These are phyloP conservation scores for Cordyceps fumosorosea DNA, from an alignment of 2,329 filamentous ascomycete genomes.

Conservation along the genomic window DNA sequence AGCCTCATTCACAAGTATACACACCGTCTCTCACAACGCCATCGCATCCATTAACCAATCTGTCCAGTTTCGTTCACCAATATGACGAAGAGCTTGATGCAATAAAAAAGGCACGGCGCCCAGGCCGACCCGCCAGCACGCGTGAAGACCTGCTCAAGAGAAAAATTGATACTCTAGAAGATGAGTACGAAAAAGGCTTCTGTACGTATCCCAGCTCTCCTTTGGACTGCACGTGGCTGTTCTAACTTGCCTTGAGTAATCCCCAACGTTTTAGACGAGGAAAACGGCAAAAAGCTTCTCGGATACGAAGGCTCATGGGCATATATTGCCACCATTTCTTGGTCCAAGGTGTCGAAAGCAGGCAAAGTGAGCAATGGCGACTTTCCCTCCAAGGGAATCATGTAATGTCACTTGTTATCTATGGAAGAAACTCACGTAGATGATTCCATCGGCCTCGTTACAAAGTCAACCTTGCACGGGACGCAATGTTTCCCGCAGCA, in stretches of 20 bases:
- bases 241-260: slow-evolving; percentile 41
- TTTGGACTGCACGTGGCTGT: background rate
- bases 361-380: slow-evolving; percentile 61
- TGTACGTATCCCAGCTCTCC: slow-evolving; percentile 41
- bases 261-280: slow-evolving; percentile 65
- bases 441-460: background rate
- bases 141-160: slow-evolving; percentile 72
- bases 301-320: slow-evolving; percentile 83
- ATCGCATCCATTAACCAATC: background rate
- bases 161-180: slow-evolving; percentile 62
- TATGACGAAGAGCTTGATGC: slow-evolving; percentile 63
- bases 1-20: slow-evolving; percentile 54
- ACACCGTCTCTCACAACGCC: background rate
- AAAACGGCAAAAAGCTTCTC: slow-evolving; percentile 59
- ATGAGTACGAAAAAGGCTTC: slow-evolving; percentile 79
- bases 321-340: slow-evolving; percentile 67
- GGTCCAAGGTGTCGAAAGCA: slow-evolving; percentile 63
- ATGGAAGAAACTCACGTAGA: too few species aligned
- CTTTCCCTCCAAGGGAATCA: slow-evolving; percentile 60
- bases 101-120: slow-evolving; percentile 62
- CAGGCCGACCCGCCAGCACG: slow-evolving; percentile 71
- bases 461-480: background rate
- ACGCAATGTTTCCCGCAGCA: background rate
- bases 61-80: slow-evolving; percentile 55
- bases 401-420: slow-evolving; percentile 10